A percentile compares a stretch with the other conserved stretches of the same genome.
phyloP scores from a whole-genome alignment of 768 basidiomycete genomes.

The Omphalotus guepiniiformis region DNA sequence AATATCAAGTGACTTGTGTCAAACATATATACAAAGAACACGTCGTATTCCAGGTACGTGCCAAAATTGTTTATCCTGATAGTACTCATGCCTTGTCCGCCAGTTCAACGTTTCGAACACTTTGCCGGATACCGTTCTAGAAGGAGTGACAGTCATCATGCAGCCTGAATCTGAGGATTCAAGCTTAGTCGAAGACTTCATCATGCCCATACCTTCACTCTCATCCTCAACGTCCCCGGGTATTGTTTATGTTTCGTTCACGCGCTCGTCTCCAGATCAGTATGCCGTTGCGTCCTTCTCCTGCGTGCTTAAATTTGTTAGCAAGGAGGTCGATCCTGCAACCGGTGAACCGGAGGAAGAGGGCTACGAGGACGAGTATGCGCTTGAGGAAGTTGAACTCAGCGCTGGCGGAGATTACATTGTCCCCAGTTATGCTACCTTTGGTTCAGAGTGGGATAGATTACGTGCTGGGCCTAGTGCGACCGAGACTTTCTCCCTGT shows the following conservation, averaged over 20 bases:
- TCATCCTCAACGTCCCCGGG: conserved; percentile 71
- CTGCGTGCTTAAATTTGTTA: conserved; percentile 90
- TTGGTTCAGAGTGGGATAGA: conserved; percentile 94
- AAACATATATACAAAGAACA: conserved; percentile 97
- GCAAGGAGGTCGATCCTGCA: conserved; percentile 95
- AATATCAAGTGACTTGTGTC: conserved; percentile 94
- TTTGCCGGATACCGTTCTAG: conserved; percentile 89
- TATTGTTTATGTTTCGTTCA: conserved; percentile 91
- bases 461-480: conserved; percentile 70
- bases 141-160: conserved; percentile 94
- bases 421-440: conserved; percentile 89
- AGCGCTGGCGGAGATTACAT: conserved; percentile 93
- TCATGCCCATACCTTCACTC: conserved; percentile 77
- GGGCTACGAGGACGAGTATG: conserved; percentile 99
- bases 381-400: conserved; percentile 92
- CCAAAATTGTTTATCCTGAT: neutral
- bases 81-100: conserved; percentile 5
- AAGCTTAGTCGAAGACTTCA: conserved; percentile 89
- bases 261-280: conserved; percentile 69
- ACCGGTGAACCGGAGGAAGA: conserved; percentile 96
- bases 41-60: conserved; percentile 89
- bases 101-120: conserved; percentile 99
- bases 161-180: conserved; percentile 68
- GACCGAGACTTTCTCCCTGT: conserved; percentile 91
- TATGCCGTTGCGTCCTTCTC: conserved; percentile 84